Evolutionary conservation across 2,329 filamentous ascomycete species (phyloP), one percentile per base, ranked within the genome.

Genomic region (Cladosporium sp.): DNA sequence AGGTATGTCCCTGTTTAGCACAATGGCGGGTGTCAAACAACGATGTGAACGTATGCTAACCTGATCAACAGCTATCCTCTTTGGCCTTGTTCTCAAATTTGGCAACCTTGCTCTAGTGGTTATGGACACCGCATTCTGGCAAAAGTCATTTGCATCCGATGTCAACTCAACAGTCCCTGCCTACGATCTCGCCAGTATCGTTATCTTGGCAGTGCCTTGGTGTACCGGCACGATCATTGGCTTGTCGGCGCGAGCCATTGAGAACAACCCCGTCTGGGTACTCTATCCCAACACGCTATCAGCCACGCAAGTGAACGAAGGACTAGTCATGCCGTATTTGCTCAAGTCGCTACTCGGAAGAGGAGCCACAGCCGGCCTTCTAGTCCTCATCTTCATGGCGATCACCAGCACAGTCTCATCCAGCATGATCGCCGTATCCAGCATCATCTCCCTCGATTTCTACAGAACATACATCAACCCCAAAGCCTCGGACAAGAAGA

Each of bases 71-170:
- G 70, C 72, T 10, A 68, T 74, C 14, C 67, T 74, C n/a, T 84
- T 79, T 71, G 80, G 79, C 0, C 66, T 84, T 6, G 79, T 83
- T 32, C 73, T 83, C 13, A 83, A 82, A 63, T 80, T 84, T 54
- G 82, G 81, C 16, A 84, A 84, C 61, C 71, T 84, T 21, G 81
- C 80, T 8, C 75, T 83, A 0, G 82, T 84, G 13, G 32, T 57
- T 6, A 84, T 84, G 81, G 80, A 84, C 67, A 84, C 82, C 4
- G 82, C 79, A 1, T 85, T 84, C 71, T 85, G 81, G 81, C 82
- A 84, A 64, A 84, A 85, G 72, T 80, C 79, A 0, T 84, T 84
- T 67, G 81, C 81, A 1, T 78, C 80, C 0, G 80, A 83, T 64
- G 79, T 83, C 0, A 75, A 78, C 14, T 77, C 82, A 1, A 82